Evolutionary conservation across 192 early-diverging fungal genomes (phyloP).

Genomic region (Coemansia sp.): DNA sequence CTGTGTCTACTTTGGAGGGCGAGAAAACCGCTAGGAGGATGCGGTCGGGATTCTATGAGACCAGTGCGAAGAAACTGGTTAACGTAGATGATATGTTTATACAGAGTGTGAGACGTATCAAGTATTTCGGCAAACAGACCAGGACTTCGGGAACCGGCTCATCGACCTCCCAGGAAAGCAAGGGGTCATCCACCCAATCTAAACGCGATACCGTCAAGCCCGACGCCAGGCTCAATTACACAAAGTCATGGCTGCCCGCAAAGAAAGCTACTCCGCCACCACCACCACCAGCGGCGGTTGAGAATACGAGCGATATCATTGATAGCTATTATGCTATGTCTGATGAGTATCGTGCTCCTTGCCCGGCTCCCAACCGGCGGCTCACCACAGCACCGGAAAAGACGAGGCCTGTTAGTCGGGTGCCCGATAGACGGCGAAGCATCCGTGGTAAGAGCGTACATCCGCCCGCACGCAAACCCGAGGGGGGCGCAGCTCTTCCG

Average conservation of each 20-base stretch:
- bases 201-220: constrained; percentile 1
- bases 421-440: constrained; percentile 9
- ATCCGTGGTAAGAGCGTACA: neutral
- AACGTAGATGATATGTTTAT: constrained; percentile 93
- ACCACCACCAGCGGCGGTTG: neutral
- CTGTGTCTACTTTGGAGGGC: constrained; percentile 68
- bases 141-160: neutral
- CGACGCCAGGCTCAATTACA: constrained; percentile 9
- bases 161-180: neutral
- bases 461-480: neutral
- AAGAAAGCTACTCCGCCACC: constrained; percentile 13
- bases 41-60: constrained; percentile 79
- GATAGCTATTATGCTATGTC: neutral
- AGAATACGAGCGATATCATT: neutral
- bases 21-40: constrained; percentile 61
- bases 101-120: constrained; percentile 86
- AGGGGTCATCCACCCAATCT: neutral
- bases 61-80: constrained; percentile 80
- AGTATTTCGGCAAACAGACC: constrained; percentile 17
- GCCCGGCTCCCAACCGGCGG: neutral
- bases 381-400: constrained; percentile 13
- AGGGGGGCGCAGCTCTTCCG: neutral
- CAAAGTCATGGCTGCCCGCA: constrained; percentile 36
- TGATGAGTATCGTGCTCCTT: neutral
- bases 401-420: neutral